phyloP scores from a whole-genome alignment of 2,329 filamentous ascomycete species.

The Colletotrichum sp. region DNA sequence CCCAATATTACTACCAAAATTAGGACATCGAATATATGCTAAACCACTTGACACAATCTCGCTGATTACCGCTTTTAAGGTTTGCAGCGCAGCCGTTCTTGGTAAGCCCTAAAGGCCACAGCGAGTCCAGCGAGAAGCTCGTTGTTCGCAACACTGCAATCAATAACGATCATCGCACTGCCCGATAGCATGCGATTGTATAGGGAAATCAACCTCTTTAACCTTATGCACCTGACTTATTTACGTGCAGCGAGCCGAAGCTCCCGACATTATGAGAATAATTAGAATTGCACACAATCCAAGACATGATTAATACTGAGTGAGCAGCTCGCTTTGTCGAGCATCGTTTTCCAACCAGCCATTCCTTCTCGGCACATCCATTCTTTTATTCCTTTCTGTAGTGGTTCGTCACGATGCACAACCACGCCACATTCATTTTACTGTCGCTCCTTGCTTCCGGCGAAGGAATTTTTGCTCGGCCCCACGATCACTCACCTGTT shows the following conservation, averaged over 20 bases:
- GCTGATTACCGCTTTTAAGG: neutral
- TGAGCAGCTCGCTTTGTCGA: accelerated
- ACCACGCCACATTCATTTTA: neutral
- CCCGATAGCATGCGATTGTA: neutral
- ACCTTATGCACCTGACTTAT: neutral
- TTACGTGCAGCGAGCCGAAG: neutral
- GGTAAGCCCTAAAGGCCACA: neutral
- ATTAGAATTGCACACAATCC: neutral
- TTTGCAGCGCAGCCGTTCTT: neutral
- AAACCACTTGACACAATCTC: neutral
- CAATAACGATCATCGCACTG: neutral
- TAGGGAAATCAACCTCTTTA: neutral
- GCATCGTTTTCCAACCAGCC: accelerated
- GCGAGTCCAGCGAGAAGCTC: neutral
- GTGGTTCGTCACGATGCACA: neutral
- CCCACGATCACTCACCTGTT: neutral
- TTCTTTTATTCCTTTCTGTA: neutral
- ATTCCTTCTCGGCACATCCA: neutral
- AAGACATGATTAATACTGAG: neutral
- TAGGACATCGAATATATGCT: neutral
- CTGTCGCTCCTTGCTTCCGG: neutral
- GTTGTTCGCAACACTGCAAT: neutral
- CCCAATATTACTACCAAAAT: neutral
- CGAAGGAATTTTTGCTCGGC: neutral
- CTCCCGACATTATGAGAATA: neutral